Evolutionary conservation across 345 rosid genomes (phyloP), one percentile per base, ranked within the genome.

Genomic region (Eutrema japonicum): DNA sequence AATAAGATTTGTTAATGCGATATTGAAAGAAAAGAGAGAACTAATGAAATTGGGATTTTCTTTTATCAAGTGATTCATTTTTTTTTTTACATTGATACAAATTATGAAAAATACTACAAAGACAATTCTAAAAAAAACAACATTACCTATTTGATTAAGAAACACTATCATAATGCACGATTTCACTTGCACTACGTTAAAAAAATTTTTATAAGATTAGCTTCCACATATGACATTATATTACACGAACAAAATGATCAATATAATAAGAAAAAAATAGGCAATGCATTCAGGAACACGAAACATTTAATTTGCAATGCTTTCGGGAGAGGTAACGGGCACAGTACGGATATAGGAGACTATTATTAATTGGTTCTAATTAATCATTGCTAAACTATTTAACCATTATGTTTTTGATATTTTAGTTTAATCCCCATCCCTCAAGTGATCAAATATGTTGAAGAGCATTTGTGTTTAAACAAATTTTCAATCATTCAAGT

Each of bases 261-360:
- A 7, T 50, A 51, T 16, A 30, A 71, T 63, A 10, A 30, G 13
- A 55, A 55, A n/a, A 53, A 8, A 11, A 55, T 8, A 33, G 27
- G 40, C 60, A 33, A 55, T 55, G 46, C 4, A 50, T 8, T 62
- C 2, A 50, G 71, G 50, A 46, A 73, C 71, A 65, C 14, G 43
- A 65, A 73, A 65, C 64, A 47, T 45, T 27, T 37, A 47, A 27
- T 40, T 51, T 9, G 49, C 58, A 64, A 46, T 64, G 33, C 14
- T 73, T 55, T 47, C 33, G 58, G 65, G 64, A 45, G 61, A 56
- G 65, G 40, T 29, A 73, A 64, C 58, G 42, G 57, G 77, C 65
- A 73, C 77, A 54, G 71, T 64, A 73, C 71, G 77, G 71, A 73
- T 73, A 50, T 56, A 59, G 33, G 11, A 38, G n/a, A 54, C 48